Base-by-base conservation (phyloP, 257 asterid species). In the Ilex asprella region DNA sequence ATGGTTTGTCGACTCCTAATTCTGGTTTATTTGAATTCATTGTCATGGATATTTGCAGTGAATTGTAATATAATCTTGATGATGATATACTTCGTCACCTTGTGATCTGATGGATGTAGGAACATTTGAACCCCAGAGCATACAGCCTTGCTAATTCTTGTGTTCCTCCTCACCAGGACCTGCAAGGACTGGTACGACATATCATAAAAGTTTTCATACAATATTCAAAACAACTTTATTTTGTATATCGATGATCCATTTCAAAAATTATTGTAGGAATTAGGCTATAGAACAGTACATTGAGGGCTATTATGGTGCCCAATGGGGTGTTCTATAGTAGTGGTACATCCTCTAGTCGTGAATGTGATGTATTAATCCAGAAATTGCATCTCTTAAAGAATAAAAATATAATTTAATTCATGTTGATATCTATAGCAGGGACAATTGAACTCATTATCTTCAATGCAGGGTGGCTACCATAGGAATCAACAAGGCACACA, bases 361-460 rank as follows among this genome's bases (percentile, higher is more conserved):
- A 21, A 21, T 21, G 27, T 21, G 27, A 21, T 21, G 27, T 21
- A 21, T 21, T 21, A 21, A 21, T 21, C 27, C 98, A 83, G 65
- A 88, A 85, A 59, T 88, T 86, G 68, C 95, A 83, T 65, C 49
- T 21, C 27, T 21, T 21, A 21, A 61, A 21, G 27, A 21, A 21
- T 21, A 21, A 21, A 21, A 21, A 21, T 21, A 21, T 21, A 21
- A 21, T 21, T 21, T 21, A 21, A 21, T 21, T 21, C 27, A 21
- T 21, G 27, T 57, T 69, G 10, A 16, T 68, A 59, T 60, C 71
- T 59, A 53, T 70, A 63, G 32, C 78, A 74, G 77, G 71, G 80
- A 70, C 91, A 92, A 88, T 80, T 92, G 69, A 92, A 92, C 75
- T 75, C 89, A 84, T 89, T 89, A 97, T 97, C 89, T 79, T 94